Evolutionary conservation across 2,329 filamentous ascomycete genomes (phyloP).

Genomic region (Diaporthe caulivora): DNA sequence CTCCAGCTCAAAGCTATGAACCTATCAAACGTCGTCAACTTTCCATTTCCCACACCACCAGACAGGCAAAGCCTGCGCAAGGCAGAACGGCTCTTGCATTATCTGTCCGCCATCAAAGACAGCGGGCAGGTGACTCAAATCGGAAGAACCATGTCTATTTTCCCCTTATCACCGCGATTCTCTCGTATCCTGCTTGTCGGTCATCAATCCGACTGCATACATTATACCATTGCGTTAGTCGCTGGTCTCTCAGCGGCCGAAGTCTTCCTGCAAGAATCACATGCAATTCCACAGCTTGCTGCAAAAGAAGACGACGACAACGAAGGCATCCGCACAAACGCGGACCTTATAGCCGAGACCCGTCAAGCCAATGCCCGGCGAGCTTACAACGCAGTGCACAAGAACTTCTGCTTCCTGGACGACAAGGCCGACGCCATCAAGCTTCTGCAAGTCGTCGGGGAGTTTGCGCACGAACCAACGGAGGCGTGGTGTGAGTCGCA

Average conservation of each 20-base stretch:
- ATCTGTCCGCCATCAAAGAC: conserved; percentile 82
- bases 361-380: conserved; percentile 73
- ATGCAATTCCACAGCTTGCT: conserved; percentile 73
- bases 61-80: conserved; percentile 80
- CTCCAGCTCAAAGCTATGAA: conserved; percentile 96
- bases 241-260: conserved; percentile 90
- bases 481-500: conserved; percentile 84
- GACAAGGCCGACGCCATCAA: conserved; percentile 90
- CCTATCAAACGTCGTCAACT: conserved; percentile 89
- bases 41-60: conserved; percentile 95
- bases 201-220: conserved; percentile 83
- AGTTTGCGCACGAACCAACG: conserved; percentile 81
- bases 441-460: conserved; percentile 87
- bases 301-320: conserved; percentile 59
- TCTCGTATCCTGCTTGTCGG: conserved; percentile 93
- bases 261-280: conserved; percentile 85
- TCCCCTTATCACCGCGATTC: conserved; percentile 91
- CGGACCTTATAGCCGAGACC: conserved; percentile 79
- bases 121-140: conserved; percentile 82
- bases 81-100: conserved; percentile 87
- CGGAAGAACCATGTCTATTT: conserved; percentile 86
- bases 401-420: conserved; percentile 84
- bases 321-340: conserved; percentile 69
- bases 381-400: conserved; percentile 78
- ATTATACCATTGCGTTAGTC: conserved; percentile 89